Evolutionary conservation across 306 rosid genomes (phyloP).

Genomic region (Trichosanthes cucumerina): DNA sequence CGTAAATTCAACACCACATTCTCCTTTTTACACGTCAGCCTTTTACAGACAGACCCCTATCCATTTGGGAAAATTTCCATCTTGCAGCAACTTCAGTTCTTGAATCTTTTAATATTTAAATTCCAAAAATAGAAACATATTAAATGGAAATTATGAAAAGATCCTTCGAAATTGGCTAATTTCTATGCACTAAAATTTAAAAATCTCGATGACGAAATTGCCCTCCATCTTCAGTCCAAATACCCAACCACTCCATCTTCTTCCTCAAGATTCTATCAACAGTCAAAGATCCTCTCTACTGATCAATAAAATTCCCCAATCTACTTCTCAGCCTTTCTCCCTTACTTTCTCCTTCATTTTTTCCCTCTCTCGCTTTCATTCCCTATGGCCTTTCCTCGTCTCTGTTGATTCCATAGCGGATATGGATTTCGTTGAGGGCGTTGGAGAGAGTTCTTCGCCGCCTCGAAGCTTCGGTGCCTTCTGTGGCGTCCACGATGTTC

Average conservation of each 20-base stretch:
- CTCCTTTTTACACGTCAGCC: neutral
- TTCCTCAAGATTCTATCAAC: slow-evolving; percentile 22
- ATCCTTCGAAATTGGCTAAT: neutral
- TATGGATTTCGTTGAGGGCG: slow-evolving; percentile 91
- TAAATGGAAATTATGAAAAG: neutral
- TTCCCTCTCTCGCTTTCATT: slow-evolving; percentile 12
- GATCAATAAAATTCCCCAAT: slow-evolving; percentile 15
- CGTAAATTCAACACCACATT: neutral
- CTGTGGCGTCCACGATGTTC: slow-evolving; percentile 48
- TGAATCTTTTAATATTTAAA: neutral
- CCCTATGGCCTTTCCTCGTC: neutral
- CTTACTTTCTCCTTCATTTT: neutral
- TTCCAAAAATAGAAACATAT: neutral
- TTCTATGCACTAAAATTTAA: neutral
- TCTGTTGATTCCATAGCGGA: slow-evolving; percentile 1
- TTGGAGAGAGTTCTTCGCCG: slow-evolving; percentile 97
- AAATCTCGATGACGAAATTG: neutral
- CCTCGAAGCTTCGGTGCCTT: slow-evolving; percentile 59
- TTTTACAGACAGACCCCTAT: neutral
- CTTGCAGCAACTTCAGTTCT: neutral
- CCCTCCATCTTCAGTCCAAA: slow-evolving; percentile 11
- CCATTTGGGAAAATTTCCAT: neutral
- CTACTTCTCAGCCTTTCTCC: neutral
- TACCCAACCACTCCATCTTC: slow-evolving; percentile 11
- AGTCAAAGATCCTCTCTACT: slow-evolving; percentile 30